phyloP scores from a whole-genome alignment of 139 green algal genomes.

The Picocystis salinarum region DNA sequence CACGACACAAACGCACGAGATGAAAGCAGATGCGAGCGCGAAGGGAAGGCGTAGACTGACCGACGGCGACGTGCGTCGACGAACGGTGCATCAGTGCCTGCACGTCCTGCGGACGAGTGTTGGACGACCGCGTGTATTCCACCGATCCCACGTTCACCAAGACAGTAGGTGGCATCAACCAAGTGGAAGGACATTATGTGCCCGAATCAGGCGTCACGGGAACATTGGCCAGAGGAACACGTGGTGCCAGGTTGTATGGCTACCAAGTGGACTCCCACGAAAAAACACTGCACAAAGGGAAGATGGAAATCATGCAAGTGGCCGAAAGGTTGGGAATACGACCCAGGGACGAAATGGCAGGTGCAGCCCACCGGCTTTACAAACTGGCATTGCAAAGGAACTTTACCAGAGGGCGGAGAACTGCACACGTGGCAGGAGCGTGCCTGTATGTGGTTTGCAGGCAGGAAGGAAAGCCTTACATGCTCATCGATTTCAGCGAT shows the following conservation, averaged over 20 bases:
- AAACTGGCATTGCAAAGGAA: slow-evolving; percentile 65
- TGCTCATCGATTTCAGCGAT: slow-evolving; percentile 97
- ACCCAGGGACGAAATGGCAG: slow-evolving; percentile 47
- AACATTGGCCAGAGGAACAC: slow-evolving; percentile 34
- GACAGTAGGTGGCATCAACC: slow-evolving; percentile 8
- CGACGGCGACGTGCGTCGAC: too few species aligned
- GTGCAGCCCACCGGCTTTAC: slow-evolving; percentile 54
- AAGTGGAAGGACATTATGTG: slow-evolving; percentile 68
- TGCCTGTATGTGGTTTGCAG: slow-evolving; percentile 93
- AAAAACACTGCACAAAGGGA: slow-evolving; percentile 41
- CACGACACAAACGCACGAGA: background rate
- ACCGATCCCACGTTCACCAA: slow-evolving; percentile 74
- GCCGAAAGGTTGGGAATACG: slow-evolving; percentile 63
- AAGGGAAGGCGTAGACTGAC: too few species aligned
- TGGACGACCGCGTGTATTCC: slow-evolving; percentile 73
- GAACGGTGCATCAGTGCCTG: slow-evolving; percentile 37
- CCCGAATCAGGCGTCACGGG: slow-evolving; percentile 30
- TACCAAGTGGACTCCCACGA: slow-evolving; percentile 68
- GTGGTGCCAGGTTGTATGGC: slow-evolving; percentile 43
- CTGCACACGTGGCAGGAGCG: slow-evolving; percentile 69
- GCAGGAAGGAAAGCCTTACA: slow-evolving; percentile 79
- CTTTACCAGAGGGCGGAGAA: slow-evolving; percentile 79
- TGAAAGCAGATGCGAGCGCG: background rate
- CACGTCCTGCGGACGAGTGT: slow-evolving; percentile 59
- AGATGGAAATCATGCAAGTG: slow-evolving; percentile 50